Evolutionary conservation across 176 grass and related monocot species (phyloP).

Genomic region (Carex parvula): DNA sequence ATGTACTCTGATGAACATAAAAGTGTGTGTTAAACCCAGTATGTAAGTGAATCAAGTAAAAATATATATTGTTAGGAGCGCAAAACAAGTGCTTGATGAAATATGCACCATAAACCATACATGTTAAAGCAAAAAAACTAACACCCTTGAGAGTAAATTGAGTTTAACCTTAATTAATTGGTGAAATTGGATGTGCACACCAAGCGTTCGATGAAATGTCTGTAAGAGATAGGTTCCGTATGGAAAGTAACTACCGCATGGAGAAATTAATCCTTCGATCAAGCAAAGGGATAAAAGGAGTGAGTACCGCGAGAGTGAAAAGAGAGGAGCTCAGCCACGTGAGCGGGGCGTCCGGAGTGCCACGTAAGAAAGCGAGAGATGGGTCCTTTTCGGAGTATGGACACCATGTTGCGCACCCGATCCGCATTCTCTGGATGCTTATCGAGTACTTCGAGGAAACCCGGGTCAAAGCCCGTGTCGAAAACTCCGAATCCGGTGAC

Average conservation of each 20-base stretch:
- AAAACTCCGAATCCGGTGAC: slow-evolving; percentile 75
- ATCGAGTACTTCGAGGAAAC: slow-evolving; percentile 89
- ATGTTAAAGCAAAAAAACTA: background rate
- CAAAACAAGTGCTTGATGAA: background rate
- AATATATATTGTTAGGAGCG: background rate
- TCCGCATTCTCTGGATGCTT: slow-evolving; percentile 87
- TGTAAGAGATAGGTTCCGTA: background rate
- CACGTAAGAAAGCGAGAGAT: slow-evolving; percentile 60
- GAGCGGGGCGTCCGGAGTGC: slow-evolving; percentile 63
- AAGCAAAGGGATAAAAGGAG: background rate
- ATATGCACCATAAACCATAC: background rate
- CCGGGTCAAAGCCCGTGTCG: slow-evolving; percentile 75
- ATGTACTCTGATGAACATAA: slow-evolving; percentile 59
- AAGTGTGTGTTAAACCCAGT: background rate
- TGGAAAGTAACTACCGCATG: background rate
- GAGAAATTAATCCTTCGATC: background rate
- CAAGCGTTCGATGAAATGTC: background rate
- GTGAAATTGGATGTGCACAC: background rate
- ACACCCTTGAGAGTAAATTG: background rate
- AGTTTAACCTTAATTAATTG: background rate
- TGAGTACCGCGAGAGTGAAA: slow-evolving; percentile 61
- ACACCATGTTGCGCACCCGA: slow-evolving; percentile 89
- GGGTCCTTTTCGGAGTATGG: slow-evolving; percentile 78
- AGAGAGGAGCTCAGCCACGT: slow-evolving; percentile 49
- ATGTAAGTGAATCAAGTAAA: background rate